Conservation (phyloP, 1,284 basidiomycete species). For the Tilletia caries region DNA sequence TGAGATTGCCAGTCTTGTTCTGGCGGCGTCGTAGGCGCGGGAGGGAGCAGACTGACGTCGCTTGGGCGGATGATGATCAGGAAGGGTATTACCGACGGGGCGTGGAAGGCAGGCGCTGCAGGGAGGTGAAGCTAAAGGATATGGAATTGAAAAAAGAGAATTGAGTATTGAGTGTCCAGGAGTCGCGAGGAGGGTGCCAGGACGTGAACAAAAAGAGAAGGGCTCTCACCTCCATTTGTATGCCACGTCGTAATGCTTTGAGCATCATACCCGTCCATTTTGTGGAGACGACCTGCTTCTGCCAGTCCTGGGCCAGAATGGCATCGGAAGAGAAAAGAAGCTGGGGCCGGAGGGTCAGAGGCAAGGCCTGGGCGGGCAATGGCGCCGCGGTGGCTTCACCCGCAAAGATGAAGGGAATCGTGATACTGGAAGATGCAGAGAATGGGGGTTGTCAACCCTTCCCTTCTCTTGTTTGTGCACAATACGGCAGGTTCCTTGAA, state of each 20-base stretch:
- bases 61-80: constrained; percentile 39
- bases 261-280: constrained; percentile 41
- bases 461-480: too few species aligned
- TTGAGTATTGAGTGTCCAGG: background rate
- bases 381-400: constrained; percentile 37
- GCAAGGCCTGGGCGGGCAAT: constrained; percentile 32
- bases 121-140: constrained; percentile 25
- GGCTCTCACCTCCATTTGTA: constrained; percentile 31
- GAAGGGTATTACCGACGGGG: constrained; percentile 41
- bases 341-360: constrained; percentile 31
- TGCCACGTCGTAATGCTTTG: constrained; percentile 28
- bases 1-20: constrained; percentile 19
- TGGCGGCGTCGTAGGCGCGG: constrained; percentile 19
- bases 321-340: constrained; percentile 26
- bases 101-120: constrained; percentile 31
- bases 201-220: background rate
- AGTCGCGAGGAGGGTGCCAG: background rate
- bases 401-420: constrained; percentile 44
- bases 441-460: background rate
- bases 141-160: background rate
- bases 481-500: too few species aligned
- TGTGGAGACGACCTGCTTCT: constrained; percentile 30
- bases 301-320: constrained; percentile 34
- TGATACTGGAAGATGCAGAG: constrained; percentile 24
- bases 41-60: constrained; percentile 34